Evolutionary conservation across 2,329 filamentous ascomycete genomes (phyloP).

Genomic region (Colletotrichum agaves): DNA sequence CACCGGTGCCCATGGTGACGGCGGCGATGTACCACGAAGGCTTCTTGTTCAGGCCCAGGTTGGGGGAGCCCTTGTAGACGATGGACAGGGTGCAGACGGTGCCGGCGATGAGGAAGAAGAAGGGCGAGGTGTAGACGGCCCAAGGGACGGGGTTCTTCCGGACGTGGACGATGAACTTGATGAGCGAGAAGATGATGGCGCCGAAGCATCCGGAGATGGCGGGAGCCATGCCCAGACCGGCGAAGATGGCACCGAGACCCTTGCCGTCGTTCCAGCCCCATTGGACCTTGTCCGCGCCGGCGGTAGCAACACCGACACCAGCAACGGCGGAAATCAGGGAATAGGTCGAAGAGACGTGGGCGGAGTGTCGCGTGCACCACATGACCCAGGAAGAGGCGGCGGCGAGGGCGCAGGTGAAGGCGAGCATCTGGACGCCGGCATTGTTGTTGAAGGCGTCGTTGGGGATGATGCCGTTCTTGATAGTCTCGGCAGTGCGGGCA

Average conservation of each 20-base stretch:
- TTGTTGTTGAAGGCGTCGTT: slow-evolving; percentile 66
- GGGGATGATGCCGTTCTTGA: slow-evolving; percentile 82
- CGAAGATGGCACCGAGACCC: slow-evolving; percentile 78
- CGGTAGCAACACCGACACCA: slow-evolving; percentile 75
- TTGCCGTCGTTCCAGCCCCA: slow-evolving; percentile 78
- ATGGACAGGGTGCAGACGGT: slow-evolving; percentile 81
- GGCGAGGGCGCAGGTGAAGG: slow-evolving; percentile 72
- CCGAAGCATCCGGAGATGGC: slow-evolving; percentile 72
- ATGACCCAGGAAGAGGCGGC: slow-evolving; percentile 79
- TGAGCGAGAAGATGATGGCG: slow-evolving; percentile 76
- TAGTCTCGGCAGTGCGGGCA: slow-evolving; percentile 77
- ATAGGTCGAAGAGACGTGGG: slow-evolving; percentile 79
- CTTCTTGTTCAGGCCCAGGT: slow-evolving; percentile 72
- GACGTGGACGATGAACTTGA: slow-evolving; percentile 77
- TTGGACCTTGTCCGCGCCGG: slow-evolving; percentile 68
- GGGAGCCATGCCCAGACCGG: slow-evolving; percentile 77
- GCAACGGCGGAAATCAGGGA: slow-evolving; percentile 76
- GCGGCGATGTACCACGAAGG: slow-evolving; percentile 73
- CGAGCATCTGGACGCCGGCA: slow-evolving; percentile 74
- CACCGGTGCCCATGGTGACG: slow-evolving; percentile 73
- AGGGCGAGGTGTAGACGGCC: slow-evolving; percentile 78
- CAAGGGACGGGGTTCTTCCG: slow-evolving; percentile 77
- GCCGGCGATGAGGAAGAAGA: slow-evolving; percentile 81
- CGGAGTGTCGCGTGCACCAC: slow-evolving; percentile 81
- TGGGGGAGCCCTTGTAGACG: slow-evolving; percentile 84